phyloP scores from a whole-genome alignment of 2,329 filamentous ascomycete species.

The Knufia petricola region DNA sequence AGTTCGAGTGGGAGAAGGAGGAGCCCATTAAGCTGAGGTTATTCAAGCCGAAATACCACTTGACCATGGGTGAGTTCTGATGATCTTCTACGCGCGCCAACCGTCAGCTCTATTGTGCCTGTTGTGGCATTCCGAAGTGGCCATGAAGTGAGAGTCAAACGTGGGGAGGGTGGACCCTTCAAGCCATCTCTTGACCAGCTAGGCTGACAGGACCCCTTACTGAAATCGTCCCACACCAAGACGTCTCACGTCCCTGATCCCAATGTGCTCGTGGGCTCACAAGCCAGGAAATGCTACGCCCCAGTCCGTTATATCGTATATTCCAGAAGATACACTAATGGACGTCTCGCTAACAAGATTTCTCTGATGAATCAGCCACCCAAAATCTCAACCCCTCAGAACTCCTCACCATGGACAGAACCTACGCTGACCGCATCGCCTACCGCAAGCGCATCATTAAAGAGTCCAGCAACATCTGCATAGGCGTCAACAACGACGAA shows the following conservation, averaged over 20 bases:
- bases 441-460: conserved; percentile 41
- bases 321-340: conserved; percentile 13
- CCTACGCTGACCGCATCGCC: conserved; percentile 43
- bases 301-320: no score
- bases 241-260: no score
- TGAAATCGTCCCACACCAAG: no score
- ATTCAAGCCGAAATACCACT: conserved; percentile 52
- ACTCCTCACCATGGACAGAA: conserved; percentile 50
- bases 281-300: no score
- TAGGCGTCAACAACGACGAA: conserved; percentile 33
- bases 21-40: conserved; percentile 46
- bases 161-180: no score
- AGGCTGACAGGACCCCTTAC: no score
- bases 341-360: conserved; percentile 12
- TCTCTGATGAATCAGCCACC: conserved; percentile 34
- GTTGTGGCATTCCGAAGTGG: no score
- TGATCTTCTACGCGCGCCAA: neutral
- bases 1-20: conserved; percentile 43
- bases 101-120: neutral
- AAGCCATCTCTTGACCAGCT: neutral
- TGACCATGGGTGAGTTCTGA: conserved; percentile 49
- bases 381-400: conserved; percentile 45
- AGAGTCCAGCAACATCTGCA: conserved; percentile 33
- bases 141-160: no score
- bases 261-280: no score